These are phyloP conservation scores for Didymosphaeria variabile DNA, from an alignment of 2,329 filamentous ascomycete genomes.

Conservation along the genomic window DNA sequence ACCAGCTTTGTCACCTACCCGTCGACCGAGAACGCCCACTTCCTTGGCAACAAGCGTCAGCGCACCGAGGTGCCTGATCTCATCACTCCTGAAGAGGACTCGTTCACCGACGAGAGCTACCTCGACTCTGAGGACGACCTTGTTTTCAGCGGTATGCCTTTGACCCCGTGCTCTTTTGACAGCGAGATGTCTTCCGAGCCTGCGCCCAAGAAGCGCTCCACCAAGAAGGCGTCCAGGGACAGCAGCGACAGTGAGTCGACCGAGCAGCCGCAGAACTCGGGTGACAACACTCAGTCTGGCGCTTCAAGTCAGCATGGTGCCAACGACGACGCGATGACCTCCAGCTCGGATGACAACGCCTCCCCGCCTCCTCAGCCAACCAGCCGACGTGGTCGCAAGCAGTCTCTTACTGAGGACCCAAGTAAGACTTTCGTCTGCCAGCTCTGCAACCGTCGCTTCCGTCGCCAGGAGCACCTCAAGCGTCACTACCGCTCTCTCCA, in stretches of 20 bases:
- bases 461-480: conserved; percentile 97
- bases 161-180: conserved; percentile 65
- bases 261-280: conserved; percentile 45
- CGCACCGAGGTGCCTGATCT: conserved; percentile 73
- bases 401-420: conserved; percentile 95
- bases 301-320: conserved; percentile 49
- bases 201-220: conserved; percentile 37
- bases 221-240: conserved; percentile 37
- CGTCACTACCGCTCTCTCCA: conserved; percentile 98
- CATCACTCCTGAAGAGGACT: conserved; percentile 70
- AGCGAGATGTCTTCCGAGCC: conserved; percentile 38
- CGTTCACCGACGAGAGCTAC: conserved; percentile 78
- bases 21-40: conserved; percentile 66
- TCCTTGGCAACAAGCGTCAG: conserved; percentile 74
- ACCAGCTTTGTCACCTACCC: conserved; percentile 77
- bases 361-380: conserved; percentile 58
- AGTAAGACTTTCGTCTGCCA: conserved; percentile 99
- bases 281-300: conserved; percentile 45
- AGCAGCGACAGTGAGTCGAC: conserved; percentile 45
- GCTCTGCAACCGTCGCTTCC: conserved; percentile 95
- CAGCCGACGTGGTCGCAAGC: conserved; percentile 95
- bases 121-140: conserved; percentile 78
- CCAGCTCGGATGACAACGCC: conserved; percentile 54
- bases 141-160: conserved; percentile 65
- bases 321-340: conserved; percentile 56